phyloP scores from a whole-genome alignment of 2,329 filamentous ascomycete species.

The Penicillium sp. region DNA sequence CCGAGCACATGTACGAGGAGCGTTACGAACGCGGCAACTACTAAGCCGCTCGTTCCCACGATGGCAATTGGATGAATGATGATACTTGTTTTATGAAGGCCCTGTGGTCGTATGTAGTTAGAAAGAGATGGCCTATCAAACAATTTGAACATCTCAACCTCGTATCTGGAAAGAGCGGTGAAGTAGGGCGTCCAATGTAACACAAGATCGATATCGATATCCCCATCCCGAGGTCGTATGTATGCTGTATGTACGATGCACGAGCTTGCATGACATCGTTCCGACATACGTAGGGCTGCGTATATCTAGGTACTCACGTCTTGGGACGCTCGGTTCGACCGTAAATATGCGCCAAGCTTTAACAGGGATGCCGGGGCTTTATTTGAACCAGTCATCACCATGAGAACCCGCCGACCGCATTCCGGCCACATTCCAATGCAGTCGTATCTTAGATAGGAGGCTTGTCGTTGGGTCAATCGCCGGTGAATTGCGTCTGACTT shows the following conservation, averaged over 20 bases:
- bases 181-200: neutral
- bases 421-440: slow-evolving; percentile 19
- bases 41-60: slow-evolving; percentile 44
- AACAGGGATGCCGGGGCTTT: slow-evolving; percentile 12
- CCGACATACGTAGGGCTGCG: slow-evolving; percentile 2
- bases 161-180: slow-evolving; percentile 1
- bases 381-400: slow-evolving; percentile 19
- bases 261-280: neutral
- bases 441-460: slow-evolving; percentile 9
- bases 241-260: neutral
- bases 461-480: neutral
- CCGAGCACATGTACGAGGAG: slow-evolving; percentile 59
- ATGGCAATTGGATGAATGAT: slow-evolving; percentile 1
- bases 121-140: neutral
- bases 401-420: slow-evolving; percentile 23
- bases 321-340: neutral
- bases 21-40: slow-evolving; percentile 54
- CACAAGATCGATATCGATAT: neutral
- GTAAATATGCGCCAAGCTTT: slow-evolving; percentile 5
- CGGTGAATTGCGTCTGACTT: neutral
- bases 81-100: neutral
- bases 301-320: neutral
- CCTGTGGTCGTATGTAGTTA: neutral
- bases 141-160: neutral
- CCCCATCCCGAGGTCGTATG: neutral